Evolutionary conservation across 2,329 filamentous ascomycete genomes (phyloP).

Genomic region (Venturia carpophila): DNA sequence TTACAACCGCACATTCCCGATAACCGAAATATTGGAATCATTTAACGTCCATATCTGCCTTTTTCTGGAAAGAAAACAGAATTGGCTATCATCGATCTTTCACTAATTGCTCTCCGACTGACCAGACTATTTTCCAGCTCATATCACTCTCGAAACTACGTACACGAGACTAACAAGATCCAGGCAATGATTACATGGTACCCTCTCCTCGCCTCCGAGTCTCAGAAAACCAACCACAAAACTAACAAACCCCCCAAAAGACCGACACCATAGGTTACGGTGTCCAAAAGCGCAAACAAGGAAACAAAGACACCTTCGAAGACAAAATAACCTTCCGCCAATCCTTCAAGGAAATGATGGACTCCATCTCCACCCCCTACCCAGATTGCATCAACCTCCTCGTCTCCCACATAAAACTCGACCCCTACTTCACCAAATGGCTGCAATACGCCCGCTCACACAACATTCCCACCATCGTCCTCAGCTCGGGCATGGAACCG

Average conservation of each 20-base stretch:
- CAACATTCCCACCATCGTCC: slow-evolving; percentile 85
- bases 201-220: slow-evolving; percentile 29
- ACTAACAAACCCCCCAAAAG: slow-evolving; percentile 37
- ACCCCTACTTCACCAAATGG: slow-evolving; percentile 82
- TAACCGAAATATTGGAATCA: too few relatives aligned
- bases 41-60: background rate
- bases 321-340: slow-evolving; percentile 69
- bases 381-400: slow-evolving; percentile 73
- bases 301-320: slow-evolving; percentile 70
- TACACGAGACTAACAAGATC: background rate
- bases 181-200: slow-evolving; percentile 60
- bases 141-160: background rate
- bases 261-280: slow-evolving; percentile 92
- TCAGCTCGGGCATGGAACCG: slow-evolving; percentile 88
- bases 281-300: slow-evolving; percentile 56
- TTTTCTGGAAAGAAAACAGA: background rate
- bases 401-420: slow-evolving; percentile 74
- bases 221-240: slow-evolving; percentile 49
- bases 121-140: background rate
- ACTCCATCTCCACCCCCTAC: slow-evolving; percentile 73
- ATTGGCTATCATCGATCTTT: too few relatives aligned
- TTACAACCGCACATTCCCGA: too few relatives aligned
- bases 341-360: slow-evolving; percentile 85
- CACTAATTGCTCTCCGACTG: background rate
- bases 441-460: slow-evolving; percentile 72